Evolutionary conservation across 805 yeast species (phyloP), one percentile per base, ranked within the genome.

Genomic region (Candida pseudoglaebosa): DNA sequence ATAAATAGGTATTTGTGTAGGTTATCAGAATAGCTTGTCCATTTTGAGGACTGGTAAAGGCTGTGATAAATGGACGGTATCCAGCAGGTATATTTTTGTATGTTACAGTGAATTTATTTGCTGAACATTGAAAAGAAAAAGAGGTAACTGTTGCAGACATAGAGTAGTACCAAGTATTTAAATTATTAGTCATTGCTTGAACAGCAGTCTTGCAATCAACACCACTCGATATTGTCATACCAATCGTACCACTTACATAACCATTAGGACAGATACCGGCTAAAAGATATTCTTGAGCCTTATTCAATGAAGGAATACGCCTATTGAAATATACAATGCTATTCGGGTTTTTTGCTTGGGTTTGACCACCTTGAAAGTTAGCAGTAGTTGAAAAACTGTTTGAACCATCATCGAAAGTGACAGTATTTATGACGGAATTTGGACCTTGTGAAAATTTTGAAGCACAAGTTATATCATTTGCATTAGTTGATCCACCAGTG

Each of bases 391-490:
- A 32, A 28, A 52, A 28, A 8, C 24, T n/a, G 13, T 40, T 43
- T 17, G 29, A 24, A 22, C 57, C 57, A 37, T 48, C 54, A 14
- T 24, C 18, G 34, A 47, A 52, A 7, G 49, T 33, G 18, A 53
- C 43, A n/a, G 42, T 40, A 32, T 52, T 49, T 6, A 12, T 12
- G 30, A 28, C 13, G 13, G 40, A 28, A 30, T 47, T 45, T 5
- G 34, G 3, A 9, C 63, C 64, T 6, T 38, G 35, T 8, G 22
- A 32, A 34, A 45, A 56, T 15, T 42, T 39, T 2, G 29, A 29
- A 6, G 64, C 47, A 29, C 43, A 47, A 17, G 45, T 20, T 31
- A 54, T 33, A 40, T 59, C 61, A 13, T 39, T 40, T 5, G 35
- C 14, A 19, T 31, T 36, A 18, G 44, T 44, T 2, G 52, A 48